Percentiles rank a stretch among this genome's conserved stretches.
These are phyloP conservation scores for Excoecaria cochinchinensis DNA, from an alignment of 345 rosid genomes.

Conservation along the genomic window DNA sequence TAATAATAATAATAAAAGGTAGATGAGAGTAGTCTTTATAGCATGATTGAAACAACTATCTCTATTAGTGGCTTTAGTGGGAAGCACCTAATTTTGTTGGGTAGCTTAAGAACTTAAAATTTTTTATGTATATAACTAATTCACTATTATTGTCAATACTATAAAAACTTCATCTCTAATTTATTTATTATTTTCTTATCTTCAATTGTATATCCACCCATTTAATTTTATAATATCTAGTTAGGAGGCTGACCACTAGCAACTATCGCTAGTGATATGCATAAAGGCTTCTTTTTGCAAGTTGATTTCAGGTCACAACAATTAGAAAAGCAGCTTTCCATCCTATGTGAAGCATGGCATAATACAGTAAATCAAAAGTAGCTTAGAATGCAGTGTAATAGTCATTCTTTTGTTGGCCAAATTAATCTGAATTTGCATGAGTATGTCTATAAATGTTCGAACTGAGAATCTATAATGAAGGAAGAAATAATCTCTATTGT, in stretches of 20 bases:
- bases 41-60: conserved; percentile 7
- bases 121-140: background rate
- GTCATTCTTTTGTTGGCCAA: too few relatives aligned
- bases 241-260: conserved; percentile 5
- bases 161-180: background rate
- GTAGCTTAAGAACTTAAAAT: background rate
- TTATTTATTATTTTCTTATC: background rate
- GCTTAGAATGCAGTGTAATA: too few relatives aligned
- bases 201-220: background rate
- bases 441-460: too few relatives aligned
- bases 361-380: too few relatives aligned
- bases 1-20: too few relatives aligned
- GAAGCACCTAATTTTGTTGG: conserved; percentile 10
- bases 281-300: too few relatives aligned
- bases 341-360: background rate
- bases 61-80: conserved; percentile 15
- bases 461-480: too few relatives aligned
- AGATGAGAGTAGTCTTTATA: background rate
- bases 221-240: background rate
- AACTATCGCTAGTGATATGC: background rate
- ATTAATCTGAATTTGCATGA: too few relatives aligned
- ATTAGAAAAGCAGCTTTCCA: background rate
- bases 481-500: too few relatives aligned
- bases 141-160: background rate
- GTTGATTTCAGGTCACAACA: background rate